phyloP scores from a whole-genome alignment of 345 rosid genomes.

The Pistacia integerrima region DNA sequence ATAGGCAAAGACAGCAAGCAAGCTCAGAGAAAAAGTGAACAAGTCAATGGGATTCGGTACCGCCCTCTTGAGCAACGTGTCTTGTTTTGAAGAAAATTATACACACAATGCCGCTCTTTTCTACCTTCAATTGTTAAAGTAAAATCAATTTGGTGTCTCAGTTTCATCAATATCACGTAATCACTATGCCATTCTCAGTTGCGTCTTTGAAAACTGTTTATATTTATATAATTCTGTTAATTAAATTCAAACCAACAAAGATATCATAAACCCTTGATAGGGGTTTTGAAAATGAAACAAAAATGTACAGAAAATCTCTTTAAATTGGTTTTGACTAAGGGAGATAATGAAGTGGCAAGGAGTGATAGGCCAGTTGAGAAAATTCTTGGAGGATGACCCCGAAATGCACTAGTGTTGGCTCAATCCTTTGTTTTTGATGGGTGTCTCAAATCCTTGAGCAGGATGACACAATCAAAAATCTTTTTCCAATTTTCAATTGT shows the following conservation, averaged over 20 bases:
- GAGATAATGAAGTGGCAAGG: background rate
- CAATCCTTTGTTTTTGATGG: background rate
- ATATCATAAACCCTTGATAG: too few relatives aligned
- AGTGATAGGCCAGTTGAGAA: background rate
- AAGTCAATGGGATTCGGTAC: constrained; percentile 79
- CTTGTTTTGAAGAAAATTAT: constrained; percentile 23
- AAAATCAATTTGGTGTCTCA: background rate
- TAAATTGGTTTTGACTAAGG: too few relatives aligned
- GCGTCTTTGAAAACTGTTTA: too few relatives aligned
- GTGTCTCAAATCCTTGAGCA: constrained; percentile 14
- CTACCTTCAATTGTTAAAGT: constrained; percentile 6
- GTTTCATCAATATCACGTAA: background rate
- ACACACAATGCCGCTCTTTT: background rate
- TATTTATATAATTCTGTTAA: too few relatives aligned
- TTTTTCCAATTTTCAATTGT: background rate
- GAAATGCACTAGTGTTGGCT: background rate
- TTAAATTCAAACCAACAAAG: too few relatives aligned
- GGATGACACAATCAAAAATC: background rate
- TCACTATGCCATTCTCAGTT: background rate
- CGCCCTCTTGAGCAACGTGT: constrained; percentile 58
- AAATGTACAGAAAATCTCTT: too few relatives aligned
- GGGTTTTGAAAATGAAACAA: too few relatives aligned
- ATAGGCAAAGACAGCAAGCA: constrained; percentile 13
- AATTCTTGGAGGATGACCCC: background rate
- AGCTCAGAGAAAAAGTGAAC: constrained; percentile 19